Conservation (phyloP, 371 early-diverging fungal species). For the Mucor ambiguus region DNA sequence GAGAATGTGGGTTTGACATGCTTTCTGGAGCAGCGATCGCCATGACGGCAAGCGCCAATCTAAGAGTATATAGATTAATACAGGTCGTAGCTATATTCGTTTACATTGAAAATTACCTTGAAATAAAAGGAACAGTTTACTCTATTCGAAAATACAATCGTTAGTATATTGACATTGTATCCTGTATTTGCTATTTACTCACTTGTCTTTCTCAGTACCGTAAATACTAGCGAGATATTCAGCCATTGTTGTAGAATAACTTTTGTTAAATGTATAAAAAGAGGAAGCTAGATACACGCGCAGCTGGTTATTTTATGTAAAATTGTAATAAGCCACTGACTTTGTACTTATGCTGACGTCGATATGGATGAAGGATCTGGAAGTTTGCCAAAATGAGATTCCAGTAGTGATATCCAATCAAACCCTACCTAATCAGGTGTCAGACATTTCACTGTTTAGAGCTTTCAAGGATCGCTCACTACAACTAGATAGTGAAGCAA, state of each 20-base stretch:
- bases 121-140: constrained; percentile 99
- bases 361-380: neutral
- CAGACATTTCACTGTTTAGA: neutral
- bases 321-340: constrained; percentile 15
- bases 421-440: neutral
- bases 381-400: neutral
- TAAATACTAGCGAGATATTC: constrained; percentile 92
- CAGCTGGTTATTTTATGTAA: neutral
- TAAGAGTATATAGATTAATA: constrained; percentile 15
- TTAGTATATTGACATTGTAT: neutral
- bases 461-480: neutral
- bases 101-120: constrained; percentile 56
- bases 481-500: too few species aligned
- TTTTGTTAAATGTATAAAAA: constrained; percentile 1
- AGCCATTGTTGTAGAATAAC: constrained; percentile 57
- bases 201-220: constrained; percentile 96
- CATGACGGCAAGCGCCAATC: constrained; percentile 98
- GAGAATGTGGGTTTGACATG: constrained; percentile 97
- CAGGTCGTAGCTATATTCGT: neutral
- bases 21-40: constrained; percentile 96
- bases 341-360: constrained; percentile 8
- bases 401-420: neutral
- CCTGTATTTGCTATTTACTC: constrained; percentile 25
- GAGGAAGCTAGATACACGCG: neutral
- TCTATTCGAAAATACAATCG: constrained; percentile 40